Conservation (phyloP, 805 yeast species). For the Starmerella stigmatis region DNA sequence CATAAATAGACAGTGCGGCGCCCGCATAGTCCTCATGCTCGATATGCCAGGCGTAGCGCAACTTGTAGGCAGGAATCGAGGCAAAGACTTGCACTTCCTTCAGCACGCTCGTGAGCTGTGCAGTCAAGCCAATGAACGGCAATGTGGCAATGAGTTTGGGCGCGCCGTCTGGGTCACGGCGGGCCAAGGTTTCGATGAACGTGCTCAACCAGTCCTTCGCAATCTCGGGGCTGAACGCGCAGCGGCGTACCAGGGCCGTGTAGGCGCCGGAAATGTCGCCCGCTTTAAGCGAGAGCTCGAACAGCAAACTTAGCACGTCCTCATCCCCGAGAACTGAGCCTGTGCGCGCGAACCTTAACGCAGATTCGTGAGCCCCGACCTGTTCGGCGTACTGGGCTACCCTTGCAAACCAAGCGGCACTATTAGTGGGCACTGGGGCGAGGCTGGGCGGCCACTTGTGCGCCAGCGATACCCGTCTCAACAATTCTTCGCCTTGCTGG, state of each 20-base stretch:
- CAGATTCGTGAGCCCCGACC: slow-evolving; percentile 7
- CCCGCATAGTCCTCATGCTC: slow-evolving; percentile 38
- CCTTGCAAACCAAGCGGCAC: slow-evolving; percentile 13
- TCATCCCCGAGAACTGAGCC: background rate
- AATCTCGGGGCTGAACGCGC: background rate
- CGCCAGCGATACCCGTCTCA: slow-evolving; percentile 9
- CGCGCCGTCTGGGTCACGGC: slow-evolving; percentile 31
- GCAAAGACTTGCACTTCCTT: slow-evolving; percentile 28
- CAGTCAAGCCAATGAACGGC: slow-evolving; percentile 38
- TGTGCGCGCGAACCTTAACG: slow-evolving; percentile 7
- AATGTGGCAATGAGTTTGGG: slow-evolving; percentile 33
- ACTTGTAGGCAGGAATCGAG: slow-evolving; percentile 38
- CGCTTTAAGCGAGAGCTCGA: slow-evolving; percentile 27
- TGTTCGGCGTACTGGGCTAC: slow-evolving; percentile 12
- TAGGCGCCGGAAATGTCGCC: slow-evolving; percentile 31
- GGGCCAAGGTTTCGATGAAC: slow-evolving; percentile 24
- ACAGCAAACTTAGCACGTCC: background rate
- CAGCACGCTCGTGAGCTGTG: slow-evolving; percentile 37
- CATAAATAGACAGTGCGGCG: slow-evolving; percentile 25
- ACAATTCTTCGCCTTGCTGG: slow-evolving; percentile 4
- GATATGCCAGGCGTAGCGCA: slow-evolving; percentile 43
- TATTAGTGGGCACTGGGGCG: slow-evolving; percentile 8
- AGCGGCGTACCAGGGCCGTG: slow-evolving; percentile 26
- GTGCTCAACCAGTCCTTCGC: slow-evolving; percentile 10
- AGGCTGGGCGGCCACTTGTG: slow-evolving; percentile 13